These are phyloP conservation scores for Licmophora abbreviata DNA, from an alignment of 108 stramenopile species.

Conservation along the genomic window DNA sequence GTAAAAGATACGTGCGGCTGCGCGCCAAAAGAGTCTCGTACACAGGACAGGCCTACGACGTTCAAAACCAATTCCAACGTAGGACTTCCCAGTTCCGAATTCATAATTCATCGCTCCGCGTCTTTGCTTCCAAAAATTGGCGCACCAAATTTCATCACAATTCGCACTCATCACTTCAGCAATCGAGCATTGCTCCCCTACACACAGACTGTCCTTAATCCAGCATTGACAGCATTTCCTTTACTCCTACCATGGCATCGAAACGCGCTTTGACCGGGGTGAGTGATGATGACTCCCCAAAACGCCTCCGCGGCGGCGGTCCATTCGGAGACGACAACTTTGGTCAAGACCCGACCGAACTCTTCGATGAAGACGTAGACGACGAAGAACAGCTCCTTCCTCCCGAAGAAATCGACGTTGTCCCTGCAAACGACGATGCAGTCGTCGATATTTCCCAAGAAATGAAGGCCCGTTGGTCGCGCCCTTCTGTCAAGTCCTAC, in stretches of 20 bases:
- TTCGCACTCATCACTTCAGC: too few relatives aligned
- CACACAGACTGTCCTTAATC: too few relatives aligned
- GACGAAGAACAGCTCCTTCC: slow-evolving; percentile 6
- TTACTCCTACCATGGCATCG: slow-evolving; percentile 2
- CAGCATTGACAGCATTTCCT: too few relatives aligned
- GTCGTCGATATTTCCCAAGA: not conserved
- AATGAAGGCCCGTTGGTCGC: slow-evolving; percentile 25
- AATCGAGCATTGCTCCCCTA: too few relatives aligned
- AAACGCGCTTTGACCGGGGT: slow-evolving; percentile 3
- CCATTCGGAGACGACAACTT: slow-evolving; percentile 8
- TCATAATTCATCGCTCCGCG: too few relatives aligned
- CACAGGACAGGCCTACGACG: too few relatives aligned
- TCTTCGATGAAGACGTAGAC: slow-evolving; percentile 6
- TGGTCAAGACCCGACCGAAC: slow-evolving; percentile 3
- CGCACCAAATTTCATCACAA: too few relatives aligned
- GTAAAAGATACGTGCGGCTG: too few relatives aligned
- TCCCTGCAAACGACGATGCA: slow-evolving; percentile 16
- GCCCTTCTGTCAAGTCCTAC: slow-evolving; percentile 35
- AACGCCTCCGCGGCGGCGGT: slow-evolving; percentile 55
- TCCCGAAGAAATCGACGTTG: slow-evolving; percentile 8
- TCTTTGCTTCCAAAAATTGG: too few relatives aligned
- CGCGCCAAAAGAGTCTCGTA: too few relatives aligned
- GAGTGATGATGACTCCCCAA: slow-evolving; percentile 17
- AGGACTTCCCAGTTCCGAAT: too few relatives aligned
- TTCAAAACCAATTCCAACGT: too few relatives aligned